These are phyloP conservation scores for Reticulascus tulasneorum DNA, from an alignment of 2,329 filamentous ascomycete species.

Conservation along the genomic window DNA sequence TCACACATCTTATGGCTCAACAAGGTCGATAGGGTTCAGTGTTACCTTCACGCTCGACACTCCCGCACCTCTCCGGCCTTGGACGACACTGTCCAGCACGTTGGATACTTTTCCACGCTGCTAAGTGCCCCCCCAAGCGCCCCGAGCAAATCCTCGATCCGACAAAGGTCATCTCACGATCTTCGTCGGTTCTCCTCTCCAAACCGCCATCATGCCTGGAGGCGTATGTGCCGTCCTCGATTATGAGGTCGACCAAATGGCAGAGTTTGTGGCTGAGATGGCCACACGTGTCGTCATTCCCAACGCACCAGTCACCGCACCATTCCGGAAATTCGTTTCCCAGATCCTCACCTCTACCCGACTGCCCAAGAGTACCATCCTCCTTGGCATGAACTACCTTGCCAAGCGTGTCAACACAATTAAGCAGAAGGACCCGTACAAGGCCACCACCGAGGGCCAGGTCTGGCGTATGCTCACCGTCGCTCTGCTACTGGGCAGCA, in stretches of 20 bases:
- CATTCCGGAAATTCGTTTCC: slow-evolving; percentile 87
- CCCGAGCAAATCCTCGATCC: slow-evolving; percentile 17
- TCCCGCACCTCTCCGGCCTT: slow-evolving; percentile 1
- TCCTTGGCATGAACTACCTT: slow-evolving; percentile 86
- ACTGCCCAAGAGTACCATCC: slow-evolving; percentile 84
- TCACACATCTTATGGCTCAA: slow-evolving; percentile 12
- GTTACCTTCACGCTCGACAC: slow-evolving; percentile 1
- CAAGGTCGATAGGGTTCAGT: slow-evolving; percentile 7
- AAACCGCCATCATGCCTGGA: slow-evolving; percentile 58
- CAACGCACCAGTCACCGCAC: slow-evolving; percentile 50
- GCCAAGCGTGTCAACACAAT: slow-evolving; percentile 77
- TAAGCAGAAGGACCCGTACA: slow-evolving; percentile 47
- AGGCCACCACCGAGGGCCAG: slow-evolving; percentile 61
- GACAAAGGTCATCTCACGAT: slow-evolving; percentile 35
- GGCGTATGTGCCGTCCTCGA: slow-evolving; percentile 92
- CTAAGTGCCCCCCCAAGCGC: slow-evolving; percentile 3
- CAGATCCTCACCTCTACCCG: slow-evolving; percentile 88
- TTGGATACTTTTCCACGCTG: not conserved
- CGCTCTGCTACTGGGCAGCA: slow-evolving; percentile 81
- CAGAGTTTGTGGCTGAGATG: slow-evolving; percentile 91
- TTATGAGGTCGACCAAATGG: slow-evolving; percentile 95
- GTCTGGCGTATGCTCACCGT: slow-evolving; percentile 87
- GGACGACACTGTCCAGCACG: slow-evolving; percentile 2
- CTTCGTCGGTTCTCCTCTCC: slow-evolving; percentile 30
- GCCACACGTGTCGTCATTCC: slow-evolving; percentile 58